Evolutionary conservation across 371 early-diverging fungal species (phyloP), one percentile per base, ranked within the genome.

Genomic region (Rhizopus microsporus): DNA sequence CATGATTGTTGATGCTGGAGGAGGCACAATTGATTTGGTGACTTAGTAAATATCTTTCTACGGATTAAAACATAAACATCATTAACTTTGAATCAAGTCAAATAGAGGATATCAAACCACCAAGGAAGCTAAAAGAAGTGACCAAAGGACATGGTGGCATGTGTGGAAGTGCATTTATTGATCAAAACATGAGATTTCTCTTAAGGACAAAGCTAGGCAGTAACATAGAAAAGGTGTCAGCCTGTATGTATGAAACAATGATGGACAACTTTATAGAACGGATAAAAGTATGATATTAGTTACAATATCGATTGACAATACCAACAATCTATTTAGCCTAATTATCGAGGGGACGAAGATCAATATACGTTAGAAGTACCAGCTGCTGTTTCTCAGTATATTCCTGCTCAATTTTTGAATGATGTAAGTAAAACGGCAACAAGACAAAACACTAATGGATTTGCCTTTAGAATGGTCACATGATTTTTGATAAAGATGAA

Each of bases 121-220:
- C 55, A 13, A 63, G 79, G 42, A 75, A 68, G 7, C 60, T 84
- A 29, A 74, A 74, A 33, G 84, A 84, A 60, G 76, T 76, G 44
- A 84, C 84, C 43, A 77, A 76, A 57, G 84, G 84, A 12, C 82
- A 84, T 33, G 82, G 84, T 42, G 79, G 74, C 16, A 74, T 78
- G 7, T 81, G 82, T 50, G 84, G 84, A 31, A 76, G 79, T 7
- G 81, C 80, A 5, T 84, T 82, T 53, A 60, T 84, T 46, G 84
- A 84, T 65, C 75, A 79, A 45, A 74, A 78, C 43, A 79, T 84
- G 82, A 79, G 80, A 4, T 72, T 68, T n/a, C 63, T 84, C 29
- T 38, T 84, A 52, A 70, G 74, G 23, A 69, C 74, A 51, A 80
- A 75, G 56, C 72, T 81, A 61, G 72, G 65, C 29, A 67, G 70